Conservation (phyloP, 2,329 filamentous ascomycete genomes). For the Trichoderma brevicompactum region DNA sequence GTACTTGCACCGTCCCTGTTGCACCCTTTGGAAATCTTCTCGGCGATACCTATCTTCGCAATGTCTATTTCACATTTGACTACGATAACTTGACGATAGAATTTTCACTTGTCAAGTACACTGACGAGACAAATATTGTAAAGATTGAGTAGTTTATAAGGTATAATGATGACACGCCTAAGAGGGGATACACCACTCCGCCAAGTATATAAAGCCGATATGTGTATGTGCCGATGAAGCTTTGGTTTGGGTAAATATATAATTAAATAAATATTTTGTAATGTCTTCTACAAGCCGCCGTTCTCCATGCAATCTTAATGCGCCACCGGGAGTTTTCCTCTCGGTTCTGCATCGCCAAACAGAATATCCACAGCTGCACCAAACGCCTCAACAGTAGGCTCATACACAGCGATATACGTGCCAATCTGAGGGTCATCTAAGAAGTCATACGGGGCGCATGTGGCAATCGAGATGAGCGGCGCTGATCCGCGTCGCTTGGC, state of each 20-base stretch:
- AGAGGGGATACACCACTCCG: too few species aligned
- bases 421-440: slow-evolving; percentile 32
- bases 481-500: slow-evolving; percentile 28
- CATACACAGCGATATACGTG: slow-evolving; percentile 36
- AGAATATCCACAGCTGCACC: slow-evolving; percentile 33
- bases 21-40: background rate
- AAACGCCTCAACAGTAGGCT: slow-evolving; percentile 37
- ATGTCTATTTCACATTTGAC: slow-evolving; percentile 29
- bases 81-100: slow-evolving; percentile 29
- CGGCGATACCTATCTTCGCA: slow-evolving; percentile 27
- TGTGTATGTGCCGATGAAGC: too few species aligned
- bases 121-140: slow-evolving; percentile 26
- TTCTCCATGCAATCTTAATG: background rate
- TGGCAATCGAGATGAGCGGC: slow-evolving; percentile 34
- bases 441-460: slow-evolving; percentile 38
- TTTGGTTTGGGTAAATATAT: background rate
- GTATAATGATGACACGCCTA: too few species aligned
- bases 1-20: slow-evolving; percentile 23
- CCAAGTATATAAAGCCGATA: too few species aligned
- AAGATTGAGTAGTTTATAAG: slow-evolving; percentile 17
- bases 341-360: slow-evolving; percentile 31
- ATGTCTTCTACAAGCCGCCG: too few species aligned
- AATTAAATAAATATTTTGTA: background rate
- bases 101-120: slow-evolving; percentile 29
- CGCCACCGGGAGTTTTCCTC: slow-evolving; percentile 32